Percentiles rank a stretch among this genome's conserved stretches.
phyloP scores from a whole-genome alignment of 2,329 filamentous ascomycete genomes.

The Colletotrichum sansevieriae region DNA sequence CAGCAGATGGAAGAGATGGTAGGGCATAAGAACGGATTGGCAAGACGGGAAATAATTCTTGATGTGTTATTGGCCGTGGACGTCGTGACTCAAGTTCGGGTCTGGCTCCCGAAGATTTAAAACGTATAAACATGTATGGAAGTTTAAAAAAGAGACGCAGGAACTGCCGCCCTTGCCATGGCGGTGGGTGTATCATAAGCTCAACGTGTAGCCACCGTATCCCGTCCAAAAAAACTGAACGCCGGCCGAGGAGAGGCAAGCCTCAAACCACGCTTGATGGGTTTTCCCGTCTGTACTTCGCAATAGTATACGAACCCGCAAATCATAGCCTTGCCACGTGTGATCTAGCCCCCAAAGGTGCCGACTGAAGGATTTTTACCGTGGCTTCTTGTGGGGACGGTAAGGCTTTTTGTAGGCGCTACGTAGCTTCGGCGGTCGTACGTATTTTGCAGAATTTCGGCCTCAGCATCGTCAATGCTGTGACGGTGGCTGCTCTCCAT shows the following conservation, averaged over 20 bases:
- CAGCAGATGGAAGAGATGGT: conserved; percentile 17
- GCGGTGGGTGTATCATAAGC: conserved; percentile 33
- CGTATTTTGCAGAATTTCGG: conserved; percentile 10
- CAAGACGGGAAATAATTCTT: not conserved
- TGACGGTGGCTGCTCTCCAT: conserved; percentile 20
- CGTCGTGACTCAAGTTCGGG: conserved; percentile 22
- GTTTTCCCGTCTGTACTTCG: not conserved
- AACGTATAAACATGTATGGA: conserved; percentile 24
- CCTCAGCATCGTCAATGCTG: conserved; percentile 23
- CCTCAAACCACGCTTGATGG: conserved; percentile 25
- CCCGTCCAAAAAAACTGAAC: conserved; percentile 5
- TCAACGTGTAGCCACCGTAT: conserved; percentile 22
- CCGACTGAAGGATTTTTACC: conserved; percentile 25
- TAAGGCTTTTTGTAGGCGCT: conserved; percentile 14
- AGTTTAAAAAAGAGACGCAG: conserved; percentile 21
- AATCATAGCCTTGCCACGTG: not conserved
- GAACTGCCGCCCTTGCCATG: conserved; percentile 12
- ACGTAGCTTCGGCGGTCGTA: conserved; percentile 11
- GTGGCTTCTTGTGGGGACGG: conserved; percentile 15
- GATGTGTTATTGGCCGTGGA: not conserved
- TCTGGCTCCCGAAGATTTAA: conserved; percentile 29
- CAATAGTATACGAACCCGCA: not conserved
- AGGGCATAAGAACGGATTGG: conserved; percentile 17
- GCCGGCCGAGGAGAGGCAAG: conserved; percentile 4
- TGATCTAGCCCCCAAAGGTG: conserved; percentile 29